Evolutionary conservation across 139 green algal genomes (phyloP).

Genomic region (Chlorella sp.): DNA sequence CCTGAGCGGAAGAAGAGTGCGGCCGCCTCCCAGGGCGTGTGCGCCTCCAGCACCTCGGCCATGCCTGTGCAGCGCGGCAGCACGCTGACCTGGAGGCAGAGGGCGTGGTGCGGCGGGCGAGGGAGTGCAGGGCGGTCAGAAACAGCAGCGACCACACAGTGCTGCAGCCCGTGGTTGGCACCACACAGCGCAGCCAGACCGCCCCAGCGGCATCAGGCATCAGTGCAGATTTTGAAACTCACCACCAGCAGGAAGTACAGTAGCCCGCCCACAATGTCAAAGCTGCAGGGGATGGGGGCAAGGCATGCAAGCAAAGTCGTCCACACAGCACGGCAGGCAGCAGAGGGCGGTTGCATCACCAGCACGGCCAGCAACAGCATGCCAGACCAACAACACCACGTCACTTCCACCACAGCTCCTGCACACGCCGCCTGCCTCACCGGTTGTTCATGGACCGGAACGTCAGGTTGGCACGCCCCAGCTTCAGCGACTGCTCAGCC

Average conservation of each 20-base stretch:
- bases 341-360: too few species aligned
- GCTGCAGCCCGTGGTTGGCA: too few species aligned
- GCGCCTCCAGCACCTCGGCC: slow-evolving; percentile 60
- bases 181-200: too few species aligned
- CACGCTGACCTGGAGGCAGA: slow-evolving; percentile 61
- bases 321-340: background rate
- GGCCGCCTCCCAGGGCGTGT: slow-evolving; percentile 39
- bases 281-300: slow-evolving; percentile 50
- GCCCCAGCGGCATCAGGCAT: too few species aligned
- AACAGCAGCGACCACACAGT: background rate
- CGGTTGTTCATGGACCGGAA: slow-evolving; percentile 73
- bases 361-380: background rate
- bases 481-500: slow-evolving; percentile 49
- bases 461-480: slow-evolving; percentile 83
- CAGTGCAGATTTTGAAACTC: background rate
- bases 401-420: background rate
- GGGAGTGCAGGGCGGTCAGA: background rate
- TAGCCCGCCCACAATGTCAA: slow-evolving; percentile 88
- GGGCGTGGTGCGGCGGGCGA: too few species aligned
- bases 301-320: too few species aligned
- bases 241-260: slow-evolving; percentile 91
- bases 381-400: background rate
- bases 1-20: slow-evolving; percentile 28
- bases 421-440: too few species aligned
- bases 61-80: slow-evolving; percentile 76